phyloP scores from a whole-genome alignment of 768 basidiomycete genomes.

The Hygrophoropsis aurantiaca region DNA sequence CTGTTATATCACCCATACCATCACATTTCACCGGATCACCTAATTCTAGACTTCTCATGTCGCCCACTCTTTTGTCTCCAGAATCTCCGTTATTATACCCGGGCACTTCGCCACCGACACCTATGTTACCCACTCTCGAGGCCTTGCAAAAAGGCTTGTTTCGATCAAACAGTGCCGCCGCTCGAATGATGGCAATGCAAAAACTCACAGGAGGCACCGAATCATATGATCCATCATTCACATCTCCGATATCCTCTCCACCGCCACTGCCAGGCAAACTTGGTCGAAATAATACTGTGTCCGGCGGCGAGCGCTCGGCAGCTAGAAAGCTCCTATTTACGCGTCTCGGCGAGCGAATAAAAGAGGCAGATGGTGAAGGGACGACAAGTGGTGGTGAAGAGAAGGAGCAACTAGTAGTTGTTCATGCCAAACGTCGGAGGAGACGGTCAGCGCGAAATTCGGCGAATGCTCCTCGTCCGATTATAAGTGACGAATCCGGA shows the following conservation, averaged over 20 bases:
- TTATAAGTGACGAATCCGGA: slow-evolving; percentile 48
- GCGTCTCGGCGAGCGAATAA: slow-evolving; percentile 55
- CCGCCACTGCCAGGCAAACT: slow-evolving; percentile 50
- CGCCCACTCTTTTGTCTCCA: slow-evolving; percentile 51
- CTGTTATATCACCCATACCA: slow-evolving; percentile 52
- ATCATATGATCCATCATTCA: slow-evolving; percentile 52
- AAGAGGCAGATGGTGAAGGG: slow-evolving; percentile 64
- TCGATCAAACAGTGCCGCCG: slow-evolving; percentile 89
- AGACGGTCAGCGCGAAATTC: slow-evolving; percentile 50
- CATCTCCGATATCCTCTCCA: slow-evolving; percentile 48
- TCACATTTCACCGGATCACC: slow-evolving; percentile 51
- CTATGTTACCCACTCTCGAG: slow-evolving; percentile 73
- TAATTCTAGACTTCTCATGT: slow-evolving; percentile 37
- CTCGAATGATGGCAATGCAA: slow-evolving; percentile 74
- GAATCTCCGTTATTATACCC: slow-evolving; percentile 61
- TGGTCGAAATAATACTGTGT: slow-evolving; percentile 76
- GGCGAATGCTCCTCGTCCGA: slow-evolving; percentile 36
- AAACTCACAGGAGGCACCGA: slow-evolving; percentile 82
- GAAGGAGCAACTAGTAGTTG: slow-evolving; percentile 33
- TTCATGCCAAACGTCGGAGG: slow-evolving; percentile 54
- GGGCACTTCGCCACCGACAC: slow-evolving; percentile 65
- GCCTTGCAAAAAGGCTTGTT: slow-evolving; percentile 77
- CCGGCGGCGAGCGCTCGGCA: slow-evolving; percentile 76
- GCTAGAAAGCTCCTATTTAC: slow-evolving; percentile 69
- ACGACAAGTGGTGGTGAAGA: slow-evolving; percentile 61